Percentiles rank a stretch among this genome's conserved stretches.
These are phyloP conservation scores for Suhomyces vadensis DNA, from an alignment of 805 yeast species.

Conservation along the genomic window DNA sequence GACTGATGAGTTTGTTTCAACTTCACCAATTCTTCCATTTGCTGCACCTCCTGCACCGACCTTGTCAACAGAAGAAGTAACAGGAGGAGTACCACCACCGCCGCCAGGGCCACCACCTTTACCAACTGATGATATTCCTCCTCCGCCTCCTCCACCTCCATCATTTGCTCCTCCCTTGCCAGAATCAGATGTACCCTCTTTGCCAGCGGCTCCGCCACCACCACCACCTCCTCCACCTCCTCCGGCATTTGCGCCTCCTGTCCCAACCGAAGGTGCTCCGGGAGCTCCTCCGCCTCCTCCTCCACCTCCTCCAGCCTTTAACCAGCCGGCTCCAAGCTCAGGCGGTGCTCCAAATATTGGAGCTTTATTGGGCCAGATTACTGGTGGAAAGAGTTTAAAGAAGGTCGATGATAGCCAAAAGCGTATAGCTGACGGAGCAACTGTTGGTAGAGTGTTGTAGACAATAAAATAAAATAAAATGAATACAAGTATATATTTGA, in stretches of 20 bases:
- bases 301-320: constrained; percentile 34
- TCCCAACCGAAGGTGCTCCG: constrained; percentile 32
- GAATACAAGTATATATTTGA: constrained; percentile 1
- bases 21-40: constrained; percentile 22
- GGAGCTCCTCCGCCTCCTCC: constrained; percentile 29
- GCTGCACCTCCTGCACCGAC: constrained; percentile 18
- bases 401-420: constrained; percentile 52
- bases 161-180: constrained; percentile 27
- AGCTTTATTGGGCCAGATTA: constrained; percentile 59
- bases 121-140: constrained; percentile 26
- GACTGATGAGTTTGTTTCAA: constrained; percentile 7
- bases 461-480: background rate
- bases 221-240: constrained; percentile 37
- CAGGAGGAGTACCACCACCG: constrained; percentile 16
- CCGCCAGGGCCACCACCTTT: constrained; percentile 28
- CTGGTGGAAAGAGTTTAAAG: constrained; percentile 50
- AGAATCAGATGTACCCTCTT: constrained; percentile 14
- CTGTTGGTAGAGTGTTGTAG: constrained; percentile 52
- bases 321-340: constrained; percentile 32
- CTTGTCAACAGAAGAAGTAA: constrained; percentile 19
- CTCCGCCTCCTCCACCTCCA: constrained; percentile 26
- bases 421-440: constrained; percentile 45
- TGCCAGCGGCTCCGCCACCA: constrained; percentile 43
- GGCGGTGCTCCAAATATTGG: constrained; percentile 37
- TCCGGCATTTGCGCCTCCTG: constrained; percentile 23